phyloP scores from a whole-genome alignment of 768 basidiomycete species.

The Mrakia hoshinonis region DNA sequence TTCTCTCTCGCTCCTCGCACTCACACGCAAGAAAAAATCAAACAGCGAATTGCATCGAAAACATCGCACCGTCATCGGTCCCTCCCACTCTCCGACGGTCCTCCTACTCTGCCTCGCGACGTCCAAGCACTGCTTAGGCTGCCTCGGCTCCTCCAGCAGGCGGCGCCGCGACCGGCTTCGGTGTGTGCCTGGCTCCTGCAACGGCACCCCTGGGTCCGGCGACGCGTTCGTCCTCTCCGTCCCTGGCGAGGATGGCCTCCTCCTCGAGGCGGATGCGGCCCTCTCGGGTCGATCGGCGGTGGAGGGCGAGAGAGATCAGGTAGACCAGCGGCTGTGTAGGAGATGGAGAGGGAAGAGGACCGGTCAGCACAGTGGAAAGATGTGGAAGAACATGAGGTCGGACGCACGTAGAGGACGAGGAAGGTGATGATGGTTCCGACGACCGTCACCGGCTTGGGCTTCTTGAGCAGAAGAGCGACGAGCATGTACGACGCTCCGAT shows the following conservation, averaged over 20 bases:
- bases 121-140: not conserved
- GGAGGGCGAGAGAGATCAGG: constrained; percentile 8
- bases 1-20: too few relatives aligned
- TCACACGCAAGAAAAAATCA: too few relatives aligned
- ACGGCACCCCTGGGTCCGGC: not conserved
- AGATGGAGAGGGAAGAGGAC: not conserved
- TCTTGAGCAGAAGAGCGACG: constrained; percentile 37
- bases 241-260: constrained; percentile 16
- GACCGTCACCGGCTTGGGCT: constrained; percentile 39
- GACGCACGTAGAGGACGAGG: constrained; percentile 38
- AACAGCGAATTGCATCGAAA: too few relatives aligned
- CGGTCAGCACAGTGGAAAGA: not conserved
- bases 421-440: constrained; percentile 41
- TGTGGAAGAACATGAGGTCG: not conserved
- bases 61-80: too few relatives aligned
- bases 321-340: constrained; percentile 7
- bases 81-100: too few relatives aligned
- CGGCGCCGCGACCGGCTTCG: not conserved
- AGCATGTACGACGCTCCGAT: constrained; percentile 32
- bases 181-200: not conserved
- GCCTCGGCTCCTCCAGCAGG: not conserved
- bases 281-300: constrained; percentile 13
- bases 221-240: constrained; percentile 2
- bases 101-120: not conserved
- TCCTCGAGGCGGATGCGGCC: constrained; percentile 26